A percentile compares a stretch with the other conserved stretches of the same genome.
Conservation (phyloP, 345 rosid species). For the Nephelium lappaceum region DNA sequence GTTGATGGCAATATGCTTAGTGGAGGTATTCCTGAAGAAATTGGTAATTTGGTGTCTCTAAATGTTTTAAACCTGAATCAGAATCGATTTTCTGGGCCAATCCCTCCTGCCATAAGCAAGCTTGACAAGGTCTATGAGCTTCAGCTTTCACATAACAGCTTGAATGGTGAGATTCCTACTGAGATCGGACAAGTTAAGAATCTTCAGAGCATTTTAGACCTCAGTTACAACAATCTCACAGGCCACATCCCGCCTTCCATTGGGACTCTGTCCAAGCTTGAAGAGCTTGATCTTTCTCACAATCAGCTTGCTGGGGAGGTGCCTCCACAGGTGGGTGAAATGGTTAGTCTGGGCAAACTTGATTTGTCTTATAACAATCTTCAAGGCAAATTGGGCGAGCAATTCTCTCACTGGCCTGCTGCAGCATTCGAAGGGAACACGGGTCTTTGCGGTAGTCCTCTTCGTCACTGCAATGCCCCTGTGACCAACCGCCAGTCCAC, state of each 20-base stretch:
- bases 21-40: constrained; percentile 59
- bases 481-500: constrained; percentile 34
- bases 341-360: constrained; percentile 85
- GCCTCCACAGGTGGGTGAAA: constrained; percentile 60
- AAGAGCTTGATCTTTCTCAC: constrained; percentile 80
- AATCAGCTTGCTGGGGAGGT: constrained; percentile 70
- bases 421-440: constrained; percentile 67
- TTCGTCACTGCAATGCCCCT: constrained; percentile 41
- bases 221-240: constrained; percentile 73
- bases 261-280: constrained; percentile 67
- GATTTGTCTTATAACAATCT: constrained; percentile 76
- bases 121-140: constrained; percentile 76
- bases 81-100: constrained; percentile 65
- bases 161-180: constrained; percentile 65
- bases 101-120: constrained; percentile 69
- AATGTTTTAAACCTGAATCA: constrained; percentile 62
- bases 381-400: constrained; percentile 68
- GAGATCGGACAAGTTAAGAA: constrained; percentile 77
- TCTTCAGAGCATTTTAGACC: constrained; percentile 78
- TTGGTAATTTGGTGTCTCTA: constrained; percentile 64
- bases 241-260: constrained; percentile 74
- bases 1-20: constrained; percentile 66
- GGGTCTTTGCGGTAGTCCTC: constrained; percentile 80
- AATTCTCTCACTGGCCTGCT: constrained; percentile 80
- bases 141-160: constrained; percentile 64